Conservation (phyloP, 164 flowering plant genomes). For the Magnolia changhungtana region DNA sequence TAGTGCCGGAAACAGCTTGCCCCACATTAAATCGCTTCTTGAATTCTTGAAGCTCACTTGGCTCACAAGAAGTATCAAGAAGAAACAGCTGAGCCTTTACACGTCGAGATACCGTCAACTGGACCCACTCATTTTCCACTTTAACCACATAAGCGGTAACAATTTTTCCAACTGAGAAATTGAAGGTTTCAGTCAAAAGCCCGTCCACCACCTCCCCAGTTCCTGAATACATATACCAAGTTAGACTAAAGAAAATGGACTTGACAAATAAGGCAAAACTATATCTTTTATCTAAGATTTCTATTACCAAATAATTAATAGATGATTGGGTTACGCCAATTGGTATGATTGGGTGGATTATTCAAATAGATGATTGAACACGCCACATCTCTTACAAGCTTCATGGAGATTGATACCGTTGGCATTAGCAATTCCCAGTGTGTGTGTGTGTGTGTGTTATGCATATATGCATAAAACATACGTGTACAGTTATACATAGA, state of each 20-base stretch:
- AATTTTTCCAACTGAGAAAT: constrained; percentile 48
- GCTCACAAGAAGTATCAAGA: constrained; percentile 77
- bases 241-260: neutral
- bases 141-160: constrained; percentile 78
- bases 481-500: no score
- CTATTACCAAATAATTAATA: neutral
- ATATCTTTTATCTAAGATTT: neutral
- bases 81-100: constrained; percentile 64
- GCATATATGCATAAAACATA: no score
- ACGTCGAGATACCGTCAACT: constrained; percentile 62
- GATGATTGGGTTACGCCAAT: neutral
- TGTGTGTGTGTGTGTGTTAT: no score
- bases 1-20: constrained; percentile 55
- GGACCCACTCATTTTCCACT: constrained; percentile 80
- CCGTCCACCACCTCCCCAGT: constrained; percentile 20
- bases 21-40: constrained; percentile 63
- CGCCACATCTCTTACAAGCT: no score
- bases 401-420: no score
- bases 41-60: constrained; percentile 62
- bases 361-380: no score
- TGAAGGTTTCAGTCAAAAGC: constrained; percentile 26
- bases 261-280: neutral
- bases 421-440: no score
- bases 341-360: no score
- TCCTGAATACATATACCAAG: constrained; percentile 31